Evolutionary conservation across 2,329 filamentous ascomycete species (phyloP).

Genomic region (Aspergillus alliaceus): DNA sequence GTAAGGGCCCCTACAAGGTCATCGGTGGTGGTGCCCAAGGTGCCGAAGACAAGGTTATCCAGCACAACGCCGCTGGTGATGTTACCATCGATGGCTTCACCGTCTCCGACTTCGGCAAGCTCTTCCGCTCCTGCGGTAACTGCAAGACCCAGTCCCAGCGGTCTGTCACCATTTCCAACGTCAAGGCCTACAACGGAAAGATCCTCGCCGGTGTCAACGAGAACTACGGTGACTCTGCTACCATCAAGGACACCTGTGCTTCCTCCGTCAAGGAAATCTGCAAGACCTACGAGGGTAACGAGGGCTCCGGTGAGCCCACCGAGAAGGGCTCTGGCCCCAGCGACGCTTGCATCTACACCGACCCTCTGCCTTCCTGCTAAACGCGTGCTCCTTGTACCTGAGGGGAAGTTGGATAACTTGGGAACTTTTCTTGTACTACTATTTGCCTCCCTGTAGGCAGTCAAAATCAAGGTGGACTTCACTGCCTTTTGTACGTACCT

Average conservation of each 20-base stretch:
- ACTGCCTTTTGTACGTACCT: background rate
- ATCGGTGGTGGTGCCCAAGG: conserved; percentile 37
- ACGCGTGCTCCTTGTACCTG: background rate
- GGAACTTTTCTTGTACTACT: background rate
- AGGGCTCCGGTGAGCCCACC: conserved; percentile 33
- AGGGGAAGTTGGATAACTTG: background rate
- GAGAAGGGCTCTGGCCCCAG: conserved; percentile 30
- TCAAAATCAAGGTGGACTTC: too few species aligned
- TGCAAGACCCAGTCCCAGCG: conserved; percentile 36
- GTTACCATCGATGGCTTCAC: conserved; percentile 39
- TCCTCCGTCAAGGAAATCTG: conserved; percentile 36
- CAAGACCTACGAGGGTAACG: conserved; percentile 36
- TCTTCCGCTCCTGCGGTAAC: conserved; percentile 52
- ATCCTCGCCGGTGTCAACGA: conserved; percentile 39
- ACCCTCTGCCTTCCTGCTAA: conserved; percentile 3
- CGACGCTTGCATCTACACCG: conserved; percentile 27
- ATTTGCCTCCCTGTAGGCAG: background rate
- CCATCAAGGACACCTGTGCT: conserved; percentile 21
- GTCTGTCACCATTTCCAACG: conserved; percentile 29
- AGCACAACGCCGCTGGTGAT: conserved; percentile 35
- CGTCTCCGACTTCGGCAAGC: conserved; percentile 42
- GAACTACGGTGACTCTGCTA: conserved; percentile 40
- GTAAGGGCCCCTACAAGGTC: conserved; percentile 33
- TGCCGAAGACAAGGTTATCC: conserved; percentile 37
- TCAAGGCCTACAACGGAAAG: conserved; percentile 32